Evolutionary conservation across 1,284 basidiomycete species (phyloP).

Genomic region (Rhodotorula sp.): DNA sequence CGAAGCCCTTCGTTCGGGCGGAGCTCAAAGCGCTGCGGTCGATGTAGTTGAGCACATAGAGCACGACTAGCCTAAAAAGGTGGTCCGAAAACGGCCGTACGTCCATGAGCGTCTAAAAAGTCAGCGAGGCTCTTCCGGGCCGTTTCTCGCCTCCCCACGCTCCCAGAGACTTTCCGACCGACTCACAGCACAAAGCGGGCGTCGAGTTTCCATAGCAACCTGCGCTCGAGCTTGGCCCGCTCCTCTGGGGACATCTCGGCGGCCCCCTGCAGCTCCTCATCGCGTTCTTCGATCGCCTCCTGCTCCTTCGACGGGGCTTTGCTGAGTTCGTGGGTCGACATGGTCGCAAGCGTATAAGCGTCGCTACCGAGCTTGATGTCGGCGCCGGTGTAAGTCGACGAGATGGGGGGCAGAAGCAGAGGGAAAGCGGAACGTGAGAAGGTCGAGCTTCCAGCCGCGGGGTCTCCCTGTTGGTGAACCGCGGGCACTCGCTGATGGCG

Average conservation of each 20-base stretch:
- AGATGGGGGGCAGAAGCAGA: background rate
- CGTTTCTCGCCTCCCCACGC: too few species aligned
- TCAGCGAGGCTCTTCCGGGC: too few species aligned
- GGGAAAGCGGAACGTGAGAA: background rate
- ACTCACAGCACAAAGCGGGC: constrained; percentile 42
- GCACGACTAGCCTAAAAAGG: constrained; percentile 36
- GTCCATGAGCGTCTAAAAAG: too few species aligned
- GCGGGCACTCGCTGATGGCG: constrained; percentile 1
- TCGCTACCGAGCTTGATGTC: background rate
- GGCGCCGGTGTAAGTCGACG: background rate
- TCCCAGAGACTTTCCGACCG: background rate
- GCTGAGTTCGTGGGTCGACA: constrained; percentile 1
- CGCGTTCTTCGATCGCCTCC: constrained; percentile 22
- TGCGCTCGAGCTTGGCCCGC: constrained; percentile 46
- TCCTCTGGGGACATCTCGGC: constrained; percentile 7
- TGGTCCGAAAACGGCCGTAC: too few species aligned
- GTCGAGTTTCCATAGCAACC: constrained; percentile 49
- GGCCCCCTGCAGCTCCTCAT: constrained; percentile 1
- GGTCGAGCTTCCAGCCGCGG: background rate
- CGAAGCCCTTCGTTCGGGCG: constrained; percentile 46
- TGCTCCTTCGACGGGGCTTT: constrained; percentile 14
- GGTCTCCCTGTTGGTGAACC: too few species aligned
- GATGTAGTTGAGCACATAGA: constrained; percentile 41
- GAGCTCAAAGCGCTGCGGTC: constrained; percentile 25
- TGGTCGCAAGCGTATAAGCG: background rate